Conservation (phyloP, 495 filamentous ascomycete genomes). For the Antarctomyces pellizariae region DNA sequence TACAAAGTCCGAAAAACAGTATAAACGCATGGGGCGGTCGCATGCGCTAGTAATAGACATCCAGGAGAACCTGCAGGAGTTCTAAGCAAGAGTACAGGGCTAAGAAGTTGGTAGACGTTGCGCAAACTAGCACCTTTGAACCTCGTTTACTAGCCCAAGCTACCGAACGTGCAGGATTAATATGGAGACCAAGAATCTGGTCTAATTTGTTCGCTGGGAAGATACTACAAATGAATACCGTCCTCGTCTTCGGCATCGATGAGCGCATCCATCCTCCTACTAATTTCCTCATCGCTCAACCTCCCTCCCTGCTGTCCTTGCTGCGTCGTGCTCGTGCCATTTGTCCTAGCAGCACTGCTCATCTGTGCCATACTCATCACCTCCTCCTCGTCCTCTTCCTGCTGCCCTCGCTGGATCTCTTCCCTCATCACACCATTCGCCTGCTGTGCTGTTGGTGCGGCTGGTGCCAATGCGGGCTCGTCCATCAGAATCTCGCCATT, state of each 20-base stretch:
- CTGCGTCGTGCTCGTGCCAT: conserved; percentile 1
- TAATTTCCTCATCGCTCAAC: conserved; percentile 23
- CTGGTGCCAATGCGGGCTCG: conserved; percentile 5
- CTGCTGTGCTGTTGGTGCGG: conserved; percentile 5
- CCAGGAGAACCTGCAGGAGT: too few species aligned
- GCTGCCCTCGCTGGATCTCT: background rate
- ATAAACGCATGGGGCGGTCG: too few species aligned
- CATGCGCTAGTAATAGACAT: too few species aligned
- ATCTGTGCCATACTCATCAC: conserved; percentile 1
- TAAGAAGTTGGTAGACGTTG: background rate
- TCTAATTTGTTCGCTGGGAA: background rate
- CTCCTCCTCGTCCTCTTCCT: background rate
- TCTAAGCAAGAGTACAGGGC: too few species aligned
- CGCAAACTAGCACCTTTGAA: background rate
- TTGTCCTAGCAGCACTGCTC: background rate
- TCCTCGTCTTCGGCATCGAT: conserved; percentile 28
- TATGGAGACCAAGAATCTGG: too few species aligned
- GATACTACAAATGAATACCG: conserved; percentile 39
- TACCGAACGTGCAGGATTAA: too few species aligned
- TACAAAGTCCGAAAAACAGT: too few species aligned
- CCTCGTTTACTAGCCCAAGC: background rate
- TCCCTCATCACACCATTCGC: background rate
- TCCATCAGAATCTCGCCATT: conserved; percentile 18
- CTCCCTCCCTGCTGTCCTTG: too few species aligned
- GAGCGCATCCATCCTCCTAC: conserved; percentile 20